Base-by-base conservation (phyloP, 2,329 filamentous ascomycete species). In the Colletotrichum zoysiae region DNA sequence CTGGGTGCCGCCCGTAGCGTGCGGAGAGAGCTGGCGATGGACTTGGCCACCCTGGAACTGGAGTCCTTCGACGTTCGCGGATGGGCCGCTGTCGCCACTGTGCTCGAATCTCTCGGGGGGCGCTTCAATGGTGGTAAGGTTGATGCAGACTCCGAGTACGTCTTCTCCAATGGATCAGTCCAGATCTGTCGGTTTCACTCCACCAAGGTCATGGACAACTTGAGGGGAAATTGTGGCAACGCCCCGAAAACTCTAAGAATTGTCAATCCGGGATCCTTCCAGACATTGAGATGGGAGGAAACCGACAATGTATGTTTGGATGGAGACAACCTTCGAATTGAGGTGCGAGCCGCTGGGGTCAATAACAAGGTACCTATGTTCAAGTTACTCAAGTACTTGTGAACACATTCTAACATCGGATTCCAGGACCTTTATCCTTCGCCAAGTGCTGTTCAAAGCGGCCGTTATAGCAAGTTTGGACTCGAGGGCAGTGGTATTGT, bases 121-220 rank as follows among this genome's bases (percentile, higher is more conserved):
- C 62, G 67, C 3, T 20, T 38, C 12, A 33, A 7, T 2, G 56
- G 50, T 2, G 70, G 51, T 16, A 44, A 62, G 12, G 16, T 66
- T 8, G 62, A 74, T 3, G 75, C 78, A 0, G 79, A 81, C 18
- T 76, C 75, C n/a, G 81, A 82, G 53, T 82, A 78, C 35, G 78
- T 76, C 1, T 74, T 80, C n/a, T 70, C 74, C 3, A 73, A 77
- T 38, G 76, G 77, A 1, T 68, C 74, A 12, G 70, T 79, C 1
- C 74, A 77, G 16, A 72, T 81, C n/a, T 74, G 75, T 12, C 70
- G 79, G 1, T 73, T 73, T 33, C 70, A 35, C 26, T 20, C 61
- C 8, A 18, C 26, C 1, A 61, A 57, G 8, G 57, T 71, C 2
- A 57, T n/a, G 5, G 68, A 73, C 0, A 44, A 71, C 3, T n/a